Percentiles rank a stretch among this genome's conserved stretches.
Evolutionary conservation across 768 basidiomycete species (phyloP).

Genomic region (Rhizopogon vulgaris): DNA sequence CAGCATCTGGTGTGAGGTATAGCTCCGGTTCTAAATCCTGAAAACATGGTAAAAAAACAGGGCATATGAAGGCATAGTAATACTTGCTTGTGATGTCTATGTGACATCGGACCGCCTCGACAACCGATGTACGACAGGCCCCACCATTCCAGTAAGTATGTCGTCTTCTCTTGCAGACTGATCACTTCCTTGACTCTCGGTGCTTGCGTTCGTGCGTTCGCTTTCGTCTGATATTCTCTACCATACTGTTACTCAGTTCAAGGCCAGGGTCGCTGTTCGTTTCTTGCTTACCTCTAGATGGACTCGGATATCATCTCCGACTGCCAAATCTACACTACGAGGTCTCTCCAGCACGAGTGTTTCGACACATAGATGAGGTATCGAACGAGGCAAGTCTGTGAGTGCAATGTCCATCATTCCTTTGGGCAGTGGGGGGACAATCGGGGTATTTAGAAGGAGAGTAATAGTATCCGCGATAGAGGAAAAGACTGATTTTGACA

Average conservation of each 20-base stretch:
- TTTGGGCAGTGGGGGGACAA: constrained; percentile 6
- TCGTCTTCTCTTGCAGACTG: neutral
- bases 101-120: neutral
- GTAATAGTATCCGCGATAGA: constrained; percentile 10
- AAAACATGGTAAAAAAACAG: neutral
- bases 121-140: neutral
- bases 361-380: neutral
- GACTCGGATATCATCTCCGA: neutral
- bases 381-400: constrained; percentile 9
- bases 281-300: constrained; percentile 10
- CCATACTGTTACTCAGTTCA: constrained; percentile 1
- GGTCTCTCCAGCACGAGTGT: neutral
- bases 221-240: constrained; percentile 5
- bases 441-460: constrained; percentile 19
- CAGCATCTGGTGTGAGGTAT: neutral
- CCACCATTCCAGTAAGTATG: neutral
- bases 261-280: neutral
- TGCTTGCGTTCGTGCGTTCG: constrained; percentile 7
- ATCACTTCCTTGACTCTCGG: constrained; percentile 6
- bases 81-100: neutral
- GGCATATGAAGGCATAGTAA: neutral
- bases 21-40: neutral
- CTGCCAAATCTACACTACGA: neutral
- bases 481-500: constrained; percentile 6
- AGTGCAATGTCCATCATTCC: constrained; percentile 11